Conservation (phyloP, 192 early-diverging fungal genomes). For the Entomortierella beljakovae region DNA sequence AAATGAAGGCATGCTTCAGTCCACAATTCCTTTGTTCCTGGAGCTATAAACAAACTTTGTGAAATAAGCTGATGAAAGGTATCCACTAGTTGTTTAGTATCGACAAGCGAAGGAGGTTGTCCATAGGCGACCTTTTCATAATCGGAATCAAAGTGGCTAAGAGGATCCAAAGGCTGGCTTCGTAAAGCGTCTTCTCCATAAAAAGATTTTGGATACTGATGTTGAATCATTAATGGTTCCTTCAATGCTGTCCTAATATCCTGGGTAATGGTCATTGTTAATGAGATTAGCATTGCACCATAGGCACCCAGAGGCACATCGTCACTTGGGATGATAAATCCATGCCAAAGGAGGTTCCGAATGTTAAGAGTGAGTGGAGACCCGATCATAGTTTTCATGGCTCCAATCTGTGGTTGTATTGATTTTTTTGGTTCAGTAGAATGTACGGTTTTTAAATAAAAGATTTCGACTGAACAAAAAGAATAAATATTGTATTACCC, state of each 20-base stretch:
- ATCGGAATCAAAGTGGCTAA: conserved; percentile 8
- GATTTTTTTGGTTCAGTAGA: no score
- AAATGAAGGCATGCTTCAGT: conserved; percentile 6
- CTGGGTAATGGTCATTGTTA: conserved; percentile 29
- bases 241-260: background rate
- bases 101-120: background rate
- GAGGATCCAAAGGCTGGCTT: background rate
- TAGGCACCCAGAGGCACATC: conserved; percentile 37
- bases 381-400: conserved; percentile 31
- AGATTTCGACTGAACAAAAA: background rate
- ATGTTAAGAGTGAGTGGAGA: conserved; percentile 43
- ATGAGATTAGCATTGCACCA: conserved; percentile 37
- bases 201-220: conserved; percentile 12
- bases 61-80: background rate
- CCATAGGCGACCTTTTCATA: conserved; percentile 18
- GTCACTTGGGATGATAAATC: conserved; percentile 37
- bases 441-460: no score
- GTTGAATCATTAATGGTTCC: background rate
- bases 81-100: no score
- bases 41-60: conserved; percentile 21
- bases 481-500: conserved; percentile 16
- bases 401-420: conserved; percentile 10
- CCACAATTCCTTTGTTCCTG: conserved; percentile 29
- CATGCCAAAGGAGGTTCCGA: conserved; percentile 51
- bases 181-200: background rate